Evolutionary conservation across 345 rosid genomes (phyloP), one percentile per base, ranked within the genome.

Genomic region (Citrus australasica): DNA sequence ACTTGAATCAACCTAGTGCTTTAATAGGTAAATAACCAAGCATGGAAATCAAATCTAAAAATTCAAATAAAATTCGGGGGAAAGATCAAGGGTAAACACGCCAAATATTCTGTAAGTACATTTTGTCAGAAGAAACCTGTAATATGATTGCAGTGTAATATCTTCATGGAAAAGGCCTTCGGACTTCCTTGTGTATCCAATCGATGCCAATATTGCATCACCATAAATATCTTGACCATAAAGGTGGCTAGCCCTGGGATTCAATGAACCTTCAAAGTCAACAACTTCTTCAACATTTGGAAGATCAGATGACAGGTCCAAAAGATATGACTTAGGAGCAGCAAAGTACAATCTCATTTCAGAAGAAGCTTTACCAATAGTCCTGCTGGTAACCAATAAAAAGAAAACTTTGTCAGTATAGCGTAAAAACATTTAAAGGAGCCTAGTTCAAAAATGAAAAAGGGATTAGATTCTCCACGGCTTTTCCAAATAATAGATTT

Each of bases 151-250:
- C 66, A 89, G 70, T 32, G 89, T 86, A 71, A 92, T 64, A 83
- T 92, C 92, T 82, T 90, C 94, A 76, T 82, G 80, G 78, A 86
- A 89, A 83, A 95, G 92, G 65, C 87, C 86, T 58, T 82, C 80
- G 24, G 93, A 86, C 83, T 86, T 92, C 99, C 98, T 87, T 51
- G 84, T 79, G 87, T 91, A 93, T 67, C 98, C 97, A 86, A 95
- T 73, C 30, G 96, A 92, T 76, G 98, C 96, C 93, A 95, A 85
- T 79, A 95, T 83, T 80, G 99, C 93, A 89, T 90, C 91, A 27
- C 97, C 93, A 80, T 80, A 81, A 78, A 93, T 78, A 76, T 80
- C 87, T 85, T 95, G 96, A 78, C 93, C 88, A 82, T 84, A 91
- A 35, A 92, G 62, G 87, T 85, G 87, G 84, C 92, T 95, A 79